Conservation (phyloP, 192 early-diverging fungal genomes). For the Coemansia sp. region DNA sequence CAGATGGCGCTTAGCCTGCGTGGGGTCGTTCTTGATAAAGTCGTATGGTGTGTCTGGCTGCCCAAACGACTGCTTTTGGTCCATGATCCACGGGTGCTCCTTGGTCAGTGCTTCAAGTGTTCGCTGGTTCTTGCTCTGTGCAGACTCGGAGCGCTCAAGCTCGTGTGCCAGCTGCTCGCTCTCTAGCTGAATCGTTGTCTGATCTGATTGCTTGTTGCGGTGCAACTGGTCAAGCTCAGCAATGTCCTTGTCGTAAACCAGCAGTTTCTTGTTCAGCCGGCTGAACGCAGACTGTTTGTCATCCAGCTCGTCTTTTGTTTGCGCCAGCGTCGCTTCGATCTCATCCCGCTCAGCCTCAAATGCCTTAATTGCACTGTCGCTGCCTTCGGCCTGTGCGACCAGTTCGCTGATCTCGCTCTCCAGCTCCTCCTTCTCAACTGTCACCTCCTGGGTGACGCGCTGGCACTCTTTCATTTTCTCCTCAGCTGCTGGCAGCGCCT, state of each 20-base stretch:
- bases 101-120: constrained; percentile 56
- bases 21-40: constrained; percentile 73
- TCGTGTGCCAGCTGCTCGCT: constrained; percentile 80
- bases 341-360: constrained; percentile 51
- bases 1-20: constrained; percentile 70
- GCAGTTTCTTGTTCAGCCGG: constrained; percentile 64
- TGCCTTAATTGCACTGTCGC: constrained; percentile 43
- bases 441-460: constrained; percentile 39
- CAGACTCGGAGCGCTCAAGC: constrained; percentile 67
- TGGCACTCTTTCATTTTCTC: constrained; percentile 45
- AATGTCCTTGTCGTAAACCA: constrained; percentile 78
- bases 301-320: constrained; percentile 52
- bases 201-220: constrained; percentile 64
- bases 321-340: constrained; percentile 52
- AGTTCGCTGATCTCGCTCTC: constrained; percentile 45
- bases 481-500: constrained; percentile 60
- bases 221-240: constrained; percentile 66
- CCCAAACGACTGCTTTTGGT: constrained; percentile 90
- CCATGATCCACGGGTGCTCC: constrained; percentile 80
- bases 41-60: constrained; percentile 79
- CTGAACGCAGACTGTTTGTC: constrained; percentile 60
- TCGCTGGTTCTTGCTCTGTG: constrained; percentile 56
- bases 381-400: constrained; percentile 25
- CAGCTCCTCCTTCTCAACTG: constrained; percentile 49
- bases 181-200: constrained; percentile 73